Conservation (phyloP, 768 basidiomycete species). For the Trametes cubensis region DNA sequence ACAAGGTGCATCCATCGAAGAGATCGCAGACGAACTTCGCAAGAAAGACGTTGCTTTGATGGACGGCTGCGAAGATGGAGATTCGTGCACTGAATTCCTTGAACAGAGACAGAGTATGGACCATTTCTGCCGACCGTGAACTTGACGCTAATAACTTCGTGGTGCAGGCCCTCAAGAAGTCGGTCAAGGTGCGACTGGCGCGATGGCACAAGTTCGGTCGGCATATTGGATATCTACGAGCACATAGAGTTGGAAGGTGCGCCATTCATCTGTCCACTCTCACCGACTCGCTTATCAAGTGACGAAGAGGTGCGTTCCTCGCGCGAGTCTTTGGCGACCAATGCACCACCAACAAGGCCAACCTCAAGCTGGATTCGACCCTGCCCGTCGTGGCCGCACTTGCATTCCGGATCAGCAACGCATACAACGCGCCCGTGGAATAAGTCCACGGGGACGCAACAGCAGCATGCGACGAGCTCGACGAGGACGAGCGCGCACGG, state of each 20-base stretch:
- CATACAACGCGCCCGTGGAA: slow-evolving; percentile 67
- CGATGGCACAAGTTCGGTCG: slow-evolving; percentile 89
- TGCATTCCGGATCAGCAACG: slow-evolving; percentile 71
- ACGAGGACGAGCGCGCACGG: slow-evolving; percentile 40
- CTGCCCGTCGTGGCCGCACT: slow-evolving; percentile 86
- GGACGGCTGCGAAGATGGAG: slow-evolving; percentile 62
- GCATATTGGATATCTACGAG: slow-evolving; percentile 68
- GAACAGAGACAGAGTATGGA: slow-evolving; percentile 66
- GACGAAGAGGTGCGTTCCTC: slow-evolving; percentile 71
- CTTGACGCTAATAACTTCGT: neutral
- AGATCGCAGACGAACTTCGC: slow-evolving; percentile 73
- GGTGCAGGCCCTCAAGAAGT: slow-evolving; percentile 63
- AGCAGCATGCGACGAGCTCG: slow-evolving; percentile 31
- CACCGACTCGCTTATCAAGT: neutral
- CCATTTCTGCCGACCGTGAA: neutral
- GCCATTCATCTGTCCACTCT: neutral
- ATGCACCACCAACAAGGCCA: slow-evolving; percentile 63
- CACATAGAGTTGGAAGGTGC: slow-evolving; percentile 69
- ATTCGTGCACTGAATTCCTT: slow-evolving; percentile 63
- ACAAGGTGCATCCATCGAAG: slow-evolving; percentile 76
- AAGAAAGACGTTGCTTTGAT: slow-evolving; percentile 59
- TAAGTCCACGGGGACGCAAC: slow-evolving; percentile 43
- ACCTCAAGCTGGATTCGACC: slow-evolving; percentile 59
- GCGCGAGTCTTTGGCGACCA: slow-evolving; percentile 83
- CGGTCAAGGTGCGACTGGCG: slow-evolving; percentile 63